phyloP scores from a whole-genome alignment of 2,329 filamentous ascomycete genomes.

The Fusarium albidum region DNA sequence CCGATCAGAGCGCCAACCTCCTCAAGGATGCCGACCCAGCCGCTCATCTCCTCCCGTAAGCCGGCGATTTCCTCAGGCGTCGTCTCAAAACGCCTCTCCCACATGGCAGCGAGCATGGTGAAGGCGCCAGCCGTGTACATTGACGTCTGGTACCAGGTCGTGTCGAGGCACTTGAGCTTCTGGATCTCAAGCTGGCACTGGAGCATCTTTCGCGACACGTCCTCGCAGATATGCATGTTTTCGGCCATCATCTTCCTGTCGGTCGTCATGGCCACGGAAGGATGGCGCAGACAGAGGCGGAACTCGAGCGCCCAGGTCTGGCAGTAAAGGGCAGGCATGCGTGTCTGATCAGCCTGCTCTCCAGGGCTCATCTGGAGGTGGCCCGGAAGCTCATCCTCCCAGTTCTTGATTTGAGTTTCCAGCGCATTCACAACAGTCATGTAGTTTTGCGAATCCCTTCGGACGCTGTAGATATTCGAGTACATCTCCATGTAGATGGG shows the following conservation, averaged over 20 bases:
- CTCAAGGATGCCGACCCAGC: constrained; percentile 73
- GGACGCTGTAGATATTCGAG: constrained; percentile 76
- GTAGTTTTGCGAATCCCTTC: constrained; percentile 70
- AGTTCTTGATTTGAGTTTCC: constrained; percentile 69
- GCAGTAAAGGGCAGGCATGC: constrained; percentile 62
- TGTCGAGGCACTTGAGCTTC: constrained; percentile 74
- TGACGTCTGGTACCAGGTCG: constrained; percentile 79
- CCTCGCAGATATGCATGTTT: constrained; percentile 71
- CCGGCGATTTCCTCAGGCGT: constrained; percentile 64
- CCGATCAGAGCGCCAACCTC: constrained; percentile 73
- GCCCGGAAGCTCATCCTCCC: constrained; percentile 70
- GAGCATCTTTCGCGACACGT: constrained; percentile 71
- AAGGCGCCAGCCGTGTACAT: constrained; percentile 78
- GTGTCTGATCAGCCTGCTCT: constrained; percentile 51
- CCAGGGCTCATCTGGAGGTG: constrained; percentile 61
- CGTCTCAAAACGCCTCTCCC: constrained; percentile 70
- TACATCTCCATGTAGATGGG: constrained; percentile 78
- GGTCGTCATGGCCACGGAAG: constrained; percentile 64
- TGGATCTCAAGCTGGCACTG: constrained; percentile 66
- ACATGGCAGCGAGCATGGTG: constrained; percentile 74
- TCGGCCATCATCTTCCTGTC: constrained; percentile 66
- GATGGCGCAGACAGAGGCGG: constrained; percentile 67
- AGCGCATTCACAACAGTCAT: constrained; percentile 68
- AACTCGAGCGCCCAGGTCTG: constrained; percentile 65
- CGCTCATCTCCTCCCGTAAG: constrained; percentile 73